Percentiles rank a stretch among this genome's conserved stretches.
Conservation (phyloP, 495 filamentous ascomycete species). For the Talaromyces thailandensis region DNA sequence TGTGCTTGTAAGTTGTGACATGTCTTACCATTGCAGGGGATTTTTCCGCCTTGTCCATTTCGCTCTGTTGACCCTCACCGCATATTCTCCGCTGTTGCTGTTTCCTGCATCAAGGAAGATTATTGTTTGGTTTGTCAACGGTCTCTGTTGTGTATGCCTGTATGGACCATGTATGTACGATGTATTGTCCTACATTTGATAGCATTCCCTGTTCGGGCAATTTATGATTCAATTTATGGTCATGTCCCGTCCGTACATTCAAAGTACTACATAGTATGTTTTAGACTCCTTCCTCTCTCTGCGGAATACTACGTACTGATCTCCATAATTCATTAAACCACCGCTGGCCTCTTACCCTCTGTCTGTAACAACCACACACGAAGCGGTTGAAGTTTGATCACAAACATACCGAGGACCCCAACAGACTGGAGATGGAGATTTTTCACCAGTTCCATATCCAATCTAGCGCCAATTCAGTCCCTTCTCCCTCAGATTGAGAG, state of each 20-base stretch:
- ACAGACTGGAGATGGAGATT: not conserved
- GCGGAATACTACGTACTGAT: not conserved
- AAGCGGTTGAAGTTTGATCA: not conserved
- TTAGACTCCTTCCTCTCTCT: too few relatives aligned
- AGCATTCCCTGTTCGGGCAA: not conserved
- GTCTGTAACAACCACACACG: not conserved
- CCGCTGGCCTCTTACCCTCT: not conserved
- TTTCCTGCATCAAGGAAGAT: not conserved
- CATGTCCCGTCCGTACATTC: not conserved
- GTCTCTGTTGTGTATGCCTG: not conserved
- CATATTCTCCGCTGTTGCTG: not conserved
- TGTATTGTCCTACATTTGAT: not conserved
- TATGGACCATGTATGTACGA: not conserved
- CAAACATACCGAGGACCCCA: not conserved
- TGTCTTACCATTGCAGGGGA: not conserved
- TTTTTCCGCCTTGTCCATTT: not conserved
- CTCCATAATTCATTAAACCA: not conserved
- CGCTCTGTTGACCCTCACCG: not conserved
- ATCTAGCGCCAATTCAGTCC: not conserved
- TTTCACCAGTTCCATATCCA: not conserved
- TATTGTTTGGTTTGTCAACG: not conserved
- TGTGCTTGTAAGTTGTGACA: not conserved
- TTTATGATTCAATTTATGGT: not conserved
- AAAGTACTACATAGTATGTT: not conserved
- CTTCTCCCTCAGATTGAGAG: not conserved